Evolutionary conservation across 2,329 filamentous ascomycete genomes (phyloP), one percentile per base, ranked within the genome.

Genomic region (Alternaria rosae): DNA sequence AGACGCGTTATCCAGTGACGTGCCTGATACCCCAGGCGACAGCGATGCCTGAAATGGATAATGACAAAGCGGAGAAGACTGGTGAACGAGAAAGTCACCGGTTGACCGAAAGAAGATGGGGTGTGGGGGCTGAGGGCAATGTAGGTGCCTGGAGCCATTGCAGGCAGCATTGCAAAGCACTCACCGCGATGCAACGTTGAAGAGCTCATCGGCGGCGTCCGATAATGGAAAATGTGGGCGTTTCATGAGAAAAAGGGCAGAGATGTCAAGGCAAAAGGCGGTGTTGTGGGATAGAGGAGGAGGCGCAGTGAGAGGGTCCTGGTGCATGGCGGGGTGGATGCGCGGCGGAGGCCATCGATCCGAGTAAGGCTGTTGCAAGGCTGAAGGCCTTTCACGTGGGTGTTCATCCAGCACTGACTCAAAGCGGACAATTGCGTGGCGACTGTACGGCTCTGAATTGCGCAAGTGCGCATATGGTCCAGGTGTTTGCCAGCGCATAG

Each of bases 21-120:
- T 65, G 35, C 53, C 38, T 53, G 44, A 56, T 23, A 17, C 55
- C 51, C 63, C 65, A 75, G 73, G 70, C 73, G 69, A 59, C 54
- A 54, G 54, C 26, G 26, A 55, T 53, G 2, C 28, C 61, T 17
- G 21, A 53, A 68, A 62, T 51, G 56, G 57, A 54, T 15, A 50
- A 62, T 62, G 59, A 61, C 52, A 51, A 58, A 47, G 41, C 44
- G 21, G 20, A 41, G 6, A 38, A 21, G 6, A 23, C 44, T 61
- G 59, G 69, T 66, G 67, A 73, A 70, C 59, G 47, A 45, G 32
- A 57, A 60, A 55, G 73, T 74, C 70, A 75, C 71, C 71, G 68
- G 72, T 66, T 58, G 15, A 12, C 67, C 68, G 17, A 61, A 69
- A 63, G 43, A 32, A 67, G 72, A 55, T 54, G 32, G 54, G 30